Evolutionary conservation across 495 filamentous ascomycete genomes (phyloP), one percentile per base, ranked within the genome.

Genomic region (Margaritispora aquatica): DNA sequence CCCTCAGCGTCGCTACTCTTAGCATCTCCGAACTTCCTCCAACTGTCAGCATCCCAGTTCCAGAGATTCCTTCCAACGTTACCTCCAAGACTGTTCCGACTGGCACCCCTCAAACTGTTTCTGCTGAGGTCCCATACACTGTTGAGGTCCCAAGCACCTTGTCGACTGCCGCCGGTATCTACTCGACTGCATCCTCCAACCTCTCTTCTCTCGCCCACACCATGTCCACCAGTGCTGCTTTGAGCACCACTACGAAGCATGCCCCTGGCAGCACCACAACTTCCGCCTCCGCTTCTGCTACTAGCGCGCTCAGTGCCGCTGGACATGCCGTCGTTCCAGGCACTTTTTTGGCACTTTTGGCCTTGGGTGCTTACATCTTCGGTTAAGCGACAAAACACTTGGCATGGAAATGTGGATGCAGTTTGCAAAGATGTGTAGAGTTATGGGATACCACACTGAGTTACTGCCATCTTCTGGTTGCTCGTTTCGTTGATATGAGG

Each of bases 331-430:
- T 72, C 17, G 73, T 72, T 63, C 73, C 73, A 15, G 75, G 74
- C 21, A 56, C 78, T n/a, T 57, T 75, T 55, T 63, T 75, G 54
- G 68, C 68, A 63, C 68, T 71, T 21, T 51, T 81, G 20, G 76
- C 71, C 22, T 68, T 74, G 49, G 73, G 71, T 49, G 69, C 71
- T 24, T 71, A 70, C 59, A 63, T 81, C 51, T 63, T 81, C 38
- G 58, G 20, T 49, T 61, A 54, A 54, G 27, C 29, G 38, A 48
- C 57, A 44, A 3, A 15, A 2, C 38, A 15, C 17, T 7, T 3
- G 38, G 7, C 38, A 44, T 44, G 7, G 38, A 44, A 2, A n/a
- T n/a, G 38, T 44, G n/a, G 10, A 36, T 57, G 23, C 19, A 31
- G 53, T 55, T 41, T 49, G 22, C 21, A 8, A 15, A 15, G 38